Conservation (phyloP, 2,329 filamentous ascomycete genomes). For the Sporothrix schenckii region DNA sequence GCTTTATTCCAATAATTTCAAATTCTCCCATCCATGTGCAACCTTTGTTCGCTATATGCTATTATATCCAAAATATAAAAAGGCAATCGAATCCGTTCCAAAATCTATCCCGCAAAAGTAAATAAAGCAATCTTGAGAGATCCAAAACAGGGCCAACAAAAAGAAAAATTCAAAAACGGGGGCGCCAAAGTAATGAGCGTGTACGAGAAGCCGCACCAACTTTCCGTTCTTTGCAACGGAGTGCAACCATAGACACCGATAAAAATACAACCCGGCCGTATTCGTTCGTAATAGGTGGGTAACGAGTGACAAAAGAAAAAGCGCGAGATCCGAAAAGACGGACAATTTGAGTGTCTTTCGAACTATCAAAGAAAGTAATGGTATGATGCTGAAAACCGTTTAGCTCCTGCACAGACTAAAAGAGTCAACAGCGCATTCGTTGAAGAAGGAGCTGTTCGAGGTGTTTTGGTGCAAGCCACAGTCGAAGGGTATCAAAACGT, state of each 20-base stretch:
- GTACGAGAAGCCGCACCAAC: not conserved
- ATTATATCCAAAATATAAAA: not conserved
- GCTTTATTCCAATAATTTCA: not conserved
- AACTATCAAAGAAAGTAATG: not conserved
- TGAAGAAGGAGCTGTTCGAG: slow-evolving; percentile 6
- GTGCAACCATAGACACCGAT: not conserved
- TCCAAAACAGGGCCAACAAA: not conserved
- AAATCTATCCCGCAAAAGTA: not conserved
- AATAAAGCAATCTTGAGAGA: not conserved
- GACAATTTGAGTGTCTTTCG: not conserved
- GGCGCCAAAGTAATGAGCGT: slow-evolving; percentile 7
- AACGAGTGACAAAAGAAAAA: slow-evolving; percentile 4
- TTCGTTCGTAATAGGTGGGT: slow-evolving; percentile 12
- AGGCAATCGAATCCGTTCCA: not conserved
- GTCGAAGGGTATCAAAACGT: slow-evolving; percentile 19
- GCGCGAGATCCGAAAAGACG: not conserved
- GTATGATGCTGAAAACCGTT: not conserved
- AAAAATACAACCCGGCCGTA: slow-evolving; percentile 21
- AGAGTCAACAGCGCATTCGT: not conserved
- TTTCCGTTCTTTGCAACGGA: not conserved
- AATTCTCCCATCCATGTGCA: not conserved
- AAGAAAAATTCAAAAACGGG: not conserved
- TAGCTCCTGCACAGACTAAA: not conserved
- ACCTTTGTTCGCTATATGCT: not conserved
- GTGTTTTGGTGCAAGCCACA: not conserved